Evolutionary conservation across 2,329 filamentous ascomycete species (phyloP), one percentile per base, ranked within the genome.

Genomic region (Nothophoma quercina): DNA sequence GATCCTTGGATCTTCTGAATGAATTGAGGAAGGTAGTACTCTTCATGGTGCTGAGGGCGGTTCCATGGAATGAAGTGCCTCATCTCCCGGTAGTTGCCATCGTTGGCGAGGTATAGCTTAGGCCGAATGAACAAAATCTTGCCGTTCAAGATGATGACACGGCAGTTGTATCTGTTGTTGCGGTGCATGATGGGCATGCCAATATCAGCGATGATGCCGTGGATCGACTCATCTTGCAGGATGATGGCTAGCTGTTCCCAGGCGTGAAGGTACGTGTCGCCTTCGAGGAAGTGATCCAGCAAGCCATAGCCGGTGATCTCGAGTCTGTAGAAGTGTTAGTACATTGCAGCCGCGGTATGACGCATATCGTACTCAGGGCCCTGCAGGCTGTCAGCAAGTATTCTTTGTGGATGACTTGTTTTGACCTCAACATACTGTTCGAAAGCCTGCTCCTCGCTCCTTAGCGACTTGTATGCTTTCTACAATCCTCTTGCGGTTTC

Each of bases 61-160:
- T 55, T 57, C 71, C 71, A 73, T 2, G 70, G 68, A 15, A 67
- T 72, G 40, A 74, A 74, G 55, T 73, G 64, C 8, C 69, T 59
- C 60, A 68, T 69, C 59, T 80, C 78, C 5, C 77, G 70, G 45
- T 75, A 79, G 62, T 79, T 89, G 2, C 88, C 88, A 70, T 90
- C 87, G 55, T 89, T 88, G 39, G 88, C 88, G 5, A 92, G 80
- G 63, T 80, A 86, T 58, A 90, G 79, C 73, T 91, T 92, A 0
- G 88, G 88, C 9, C 89, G 79, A 51, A 95, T 88, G 52, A 88
- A 78, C 15, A 92, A 74, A 16, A 93, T 86, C 73, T 87, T 85
- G 42, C 84, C 82, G 60, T 92, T 83, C 42, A 85, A 79, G 55
- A 79, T 78, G 56, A 90, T 81, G n/a, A 88, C 78, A 19, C 88